A percentile compares a stretch with the other conserved stretches of the same genome.
Conservation (phyloP, 257 asterid species). For the Pogostemon cablin region DNA sequence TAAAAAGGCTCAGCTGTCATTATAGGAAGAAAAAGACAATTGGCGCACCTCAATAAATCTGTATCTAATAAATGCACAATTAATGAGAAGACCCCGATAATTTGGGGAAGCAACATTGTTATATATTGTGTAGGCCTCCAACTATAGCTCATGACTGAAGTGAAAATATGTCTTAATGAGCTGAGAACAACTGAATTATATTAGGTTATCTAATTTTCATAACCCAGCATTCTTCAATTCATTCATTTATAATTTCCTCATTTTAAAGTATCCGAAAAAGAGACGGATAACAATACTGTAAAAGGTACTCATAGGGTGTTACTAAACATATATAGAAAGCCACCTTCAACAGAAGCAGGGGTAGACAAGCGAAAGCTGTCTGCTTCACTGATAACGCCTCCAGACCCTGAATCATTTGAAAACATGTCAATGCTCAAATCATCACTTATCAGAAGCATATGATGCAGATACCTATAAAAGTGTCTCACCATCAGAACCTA, state of each 20-base stretch:
- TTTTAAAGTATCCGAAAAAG: background rate
- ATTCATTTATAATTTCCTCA: background rate
- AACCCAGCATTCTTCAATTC: background rate
- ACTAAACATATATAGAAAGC: background rate
- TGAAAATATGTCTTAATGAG: background rate
- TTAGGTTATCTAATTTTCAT: background rate
- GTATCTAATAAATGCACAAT: constrained; percentile 11
- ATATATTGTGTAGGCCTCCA: background rate
- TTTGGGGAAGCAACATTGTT: background rate
- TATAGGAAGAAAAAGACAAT: background rate
- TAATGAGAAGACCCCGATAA: constrained; percentile 24
- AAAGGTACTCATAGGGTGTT: constrained; percentile 4
- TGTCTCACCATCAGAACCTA: constrained; percentile 59
- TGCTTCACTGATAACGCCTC: constrained; percentile 46
- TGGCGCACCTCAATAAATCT: background rate
- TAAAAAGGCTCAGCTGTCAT: background rate
- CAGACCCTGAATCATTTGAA: constrained; percentile 44
- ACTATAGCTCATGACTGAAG: background rate
- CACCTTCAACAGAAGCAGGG: constrained; percentile 54
- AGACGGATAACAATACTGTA: background rate
- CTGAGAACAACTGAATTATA: background rate
- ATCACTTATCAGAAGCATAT: constrained; percentile 19
- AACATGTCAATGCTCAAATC: constrained; percentile 35
- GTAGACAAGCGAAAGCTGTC: constrained; percentile 41
- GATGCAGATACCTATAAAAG: constrained; percentile 12